Percentiles rank a stretch among this genome's conserved stretches.
Conservation (phyloP, 805 yeast genomes). For the Suhomyces tanzawaensis region DNA sequence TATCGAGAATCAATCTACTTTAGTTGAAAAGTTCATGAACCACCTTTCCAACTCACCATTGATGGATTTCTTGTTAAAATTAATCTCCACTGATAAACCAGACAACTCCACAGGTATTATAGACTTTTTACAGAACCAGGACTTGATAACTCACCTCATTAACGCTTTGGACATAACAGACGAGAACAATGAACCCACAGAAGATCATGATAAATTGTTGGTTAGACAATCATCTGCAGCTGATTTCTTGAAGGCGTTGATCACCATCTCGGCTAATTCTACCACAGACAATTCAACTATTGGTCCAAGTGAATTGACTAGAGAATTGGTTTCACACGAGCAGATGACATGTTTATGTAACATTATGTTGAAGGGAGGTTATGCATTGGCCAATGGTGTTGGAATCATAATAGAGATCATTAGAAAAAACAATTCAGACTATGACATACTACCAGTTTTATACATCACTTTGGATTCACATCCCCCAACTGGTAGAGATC, state of each 20-base stretch:
- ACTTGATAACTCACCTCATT: constrained; percentile 34
- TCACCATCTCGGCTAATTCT: constrained; percentile 46
- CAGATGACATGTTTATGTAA: constrained; percentile 35
- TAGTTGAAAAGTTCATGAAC: constrained; percentile 42
- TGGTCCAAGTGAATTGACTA: constrained; percentile 46
- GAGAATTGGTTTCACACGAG: constrained; percentile 40
- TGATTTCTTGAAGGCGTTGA: constrained; percentile 44
- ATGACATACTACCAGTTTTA: constrained; percentile 44
- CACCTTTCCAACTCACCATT: constrained; percentile 46
- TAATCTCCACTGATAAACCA: constrained; percentile 46
- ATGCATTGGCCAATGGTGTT: constrained; percentile 48
- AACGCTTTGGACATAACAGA: constrained; percentile 29
- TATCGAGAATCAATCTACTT: constrained; percentile 40
- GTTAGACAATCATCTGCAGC: constrained; percentile 43
- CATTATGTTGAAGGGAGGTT: constrained; percentile 46
- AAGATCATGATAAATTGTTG: constrained; percentile 19
- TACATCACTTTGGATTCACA: constrained; percentile 45
- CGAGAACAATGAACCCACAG: constrained; percentile 5
- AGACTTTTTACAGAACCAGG: constrained; percentile 42
- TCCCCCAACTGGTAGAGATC: constrained; percentile 48
- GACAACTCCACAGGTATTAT: constrained; percentile 47
- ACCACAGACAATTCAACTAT: constrained; percentile 45
- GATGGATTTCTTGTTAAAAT: constrained; percentile 44
- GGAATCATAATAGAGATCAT: constrained; percentile 47
- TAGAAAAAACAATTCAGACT: constrained; percentile 45